Base-by-base conservation (phyloP, 129 eudicot species). In the Tagetes erecta region DNA sequence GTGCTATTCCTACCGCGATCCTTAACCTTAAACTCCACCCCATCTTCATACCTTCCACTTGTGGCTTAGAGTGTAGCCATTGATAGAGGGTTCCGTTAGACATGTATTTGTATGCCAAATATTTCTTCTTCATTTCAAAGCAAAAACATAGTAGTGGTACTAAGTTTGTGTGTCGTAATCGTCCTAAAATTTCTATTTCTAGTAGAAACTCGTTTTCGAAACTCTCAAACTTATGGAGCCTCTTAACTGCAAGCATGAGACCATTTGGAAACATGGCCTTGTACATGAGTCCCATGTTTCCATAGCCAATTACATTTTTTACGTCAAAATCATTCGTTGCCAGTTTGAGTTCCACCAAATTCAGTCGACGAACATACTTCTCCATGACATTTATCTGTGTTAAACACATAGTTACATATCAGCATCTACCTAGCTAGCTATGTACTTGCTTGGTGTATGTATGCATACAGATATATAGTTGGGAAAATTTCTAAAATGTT, bases 91-190 rank as follows among this genome's bases (percentile, higher is more conserved):
- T 87, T 64, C 92, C 85, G 5, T 87, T 82, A 30, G 77, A 33
- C 89, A 87, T 84, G 83, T 79, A 70, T 73, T 82, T 82, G 67
- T 82, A 87, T 12, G 82, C 84, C 38, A 87, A 72, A 59, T 82
- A 75, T 34, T 80, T 84, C 71, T 84, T 85, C 36, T 84, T 73
- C 60, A 47, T 78, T 63, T 78, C 83, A 31, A 76, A 51, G 73
- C 89, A 87, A 71, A 81, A 87, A 20, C 87, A 81, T 37, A 87
- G 14, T 0, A 87, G 80, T 10, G 89, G 89, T 27, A 87, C 87
- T 63, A 87, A 67, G 5, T 82, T 80, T 2, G 38, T 33, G 55
- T 87, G 83, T 12, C 75, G 69, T 35, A 84, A 52, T 56, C 77
- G 76, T 35, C 89, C 92, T 69, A 87, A 41, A 30, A 77, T 65